phyloP scores from a whole-genome alignment of 2,329 filamentous ascomycete species.

The Fusarium albidum region DNA sequence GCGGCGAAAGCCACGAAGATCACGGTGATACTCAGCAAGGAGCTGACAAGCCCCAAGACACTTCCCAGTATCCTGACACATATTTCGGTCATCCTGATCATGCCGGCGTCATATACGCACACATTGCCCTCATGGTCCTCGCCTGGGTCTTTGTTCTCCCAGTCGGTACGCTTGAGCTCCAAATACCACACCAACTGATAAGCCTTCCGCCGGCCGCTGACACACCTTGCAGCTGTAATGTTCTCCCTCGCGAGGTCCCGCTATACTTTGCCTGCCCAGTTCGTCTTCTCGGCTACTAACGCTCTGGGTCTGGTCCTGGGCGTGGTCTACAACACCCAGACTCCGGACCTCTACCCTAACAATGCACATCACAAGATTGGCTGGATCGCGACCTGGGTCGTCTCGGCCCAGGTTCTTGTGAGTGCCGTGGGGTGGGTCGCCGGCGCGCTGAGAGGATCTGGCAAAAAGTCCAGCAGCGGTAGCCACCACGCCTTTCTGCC shows the following conservation, averaged over 20 bases:
- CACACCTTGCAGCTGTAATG: constrained; percentile 72
- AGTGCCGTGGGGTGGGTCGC: constrained; percentile 70
- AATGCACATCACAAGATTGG: constrained; percentile 91
- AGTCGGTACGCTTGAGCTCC: constrained; percentile 62
- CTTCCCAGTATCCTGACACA: constrained; percentile 52
- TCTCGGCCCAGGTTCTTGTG: constrained; percentile 74
- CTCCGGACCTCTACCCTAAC: constrained; percentile 85
- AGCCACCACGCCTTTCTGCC: constrained; percentile 67
- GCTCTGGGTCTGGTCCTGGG: constrained; percentile 70
- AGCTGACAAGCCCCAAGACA: constrained; percentile 37
- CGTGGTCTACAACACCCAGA: constrained; percentile 79
- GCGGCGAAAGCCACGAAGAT: constrained; percentile 22
- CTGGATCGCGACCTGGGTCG: constrained; percentile 81
- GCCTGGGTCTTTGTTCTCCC: constrained; percentile 79
- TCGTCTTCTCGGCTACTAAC: constrained; percentile 72
- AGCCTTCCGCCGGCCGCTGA: constrained; percentile 11
- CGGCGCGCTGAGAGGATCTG: constrained; percentile 12
- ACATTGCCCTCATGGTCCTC: constrained; percentile 74
- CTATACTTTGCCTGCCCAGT: constrained; percentile 73
- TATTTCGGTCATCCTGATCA: constrained; percentile 68
- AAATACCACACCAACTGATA: neutral
- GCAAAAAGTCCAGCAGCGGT: neutral
- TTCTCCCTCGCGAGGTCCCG: constrained; percentile 83
- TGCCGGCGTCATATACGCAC: constrained; percentile 67
- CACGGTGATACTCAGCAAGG: constrained; percentile 18